Percentiles rank a stretch among this genome's conserved stretches.
phyloP scores from a whole-genome alignment of 2,329 filamentous ascomycete species.

The Ceratocystis smalleyi region DNA sequence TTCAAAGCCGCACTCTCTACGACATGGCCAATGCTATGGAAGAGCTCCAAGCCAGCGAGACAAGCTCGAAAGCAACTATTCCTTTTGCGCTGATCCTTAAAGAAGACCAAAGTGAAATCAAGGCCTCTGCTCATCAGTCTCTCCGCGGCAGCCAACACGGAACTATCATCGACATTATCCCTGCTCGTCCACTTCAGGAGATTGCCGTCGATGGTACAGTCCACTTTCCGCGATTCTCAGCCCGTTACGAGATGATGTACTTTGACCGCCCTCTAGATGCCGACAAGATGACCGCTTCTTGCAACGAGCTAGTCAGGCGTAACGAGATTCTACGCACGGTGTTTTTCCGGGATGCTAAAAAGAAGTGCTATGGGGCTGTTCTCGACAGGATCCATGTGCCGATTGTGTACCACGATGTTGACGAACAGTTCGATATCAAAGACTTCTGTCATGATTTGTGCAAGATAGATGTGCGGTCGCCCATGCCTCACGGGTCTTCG shows the following conservation, averaged over 20 bases:
- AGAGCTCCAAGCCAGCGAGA: slow-evolving; percentile 22
- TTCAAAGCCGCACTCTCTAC: slow-evolving; percentile 32
- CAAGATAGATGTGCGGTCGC: slow-evolving; percentile 38
- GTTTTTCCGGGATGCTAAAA: slow-evolving; percentile 34
- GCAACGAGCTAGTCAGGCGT: slow-evolving; percentile 39
- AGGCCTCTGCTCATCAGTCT: slow-evolving; percentile 33
- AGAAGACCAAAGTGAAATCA: slow-evolving; percentile 21
- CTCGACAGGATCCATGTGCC: slow-evolving; percentile 37
- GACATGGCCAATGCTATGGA: slow-evolving; percentile 39
- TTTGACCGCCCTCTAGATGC: slow-evolving; percentile 37
- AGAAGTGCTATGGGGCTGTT: slow-evolving; percentile 40
- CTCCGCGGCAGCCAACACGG: slow-evolving; percentile 35
- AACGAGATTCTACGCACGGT: slow-evolving; percentile 53
- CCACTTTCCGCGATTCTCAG: slow-evolving; percentile 42
- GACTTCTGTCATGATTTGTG: slow-evolving; percentile 39
- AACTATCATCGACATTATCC: slow-evolving; percentile 40
- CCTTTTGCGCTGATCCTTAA: slow-evolving; percentile 33
- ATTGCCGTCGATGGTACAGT: slow-evolving; percentile 44
- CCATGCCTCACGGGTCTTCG: slow-evolving; percentile 41
- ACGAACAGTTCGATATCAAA: slow-evolving; percentile 30
- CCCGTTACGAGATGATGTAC: slow-evolving; percentile 50
- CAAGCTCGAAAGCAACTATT: slow-evolving; percentile 21
- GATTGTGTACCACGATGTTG: slow-evolving; percentile 38
- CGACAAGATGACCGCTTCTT: slow-evolving; percentile 33
- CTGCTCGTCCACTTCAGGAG: slow-evolving; percentile 42